phyloP scores from a whole-genome alignment of 1,284 basidiomycete genomes.

The Ustilago shanxiensis region DNA sequence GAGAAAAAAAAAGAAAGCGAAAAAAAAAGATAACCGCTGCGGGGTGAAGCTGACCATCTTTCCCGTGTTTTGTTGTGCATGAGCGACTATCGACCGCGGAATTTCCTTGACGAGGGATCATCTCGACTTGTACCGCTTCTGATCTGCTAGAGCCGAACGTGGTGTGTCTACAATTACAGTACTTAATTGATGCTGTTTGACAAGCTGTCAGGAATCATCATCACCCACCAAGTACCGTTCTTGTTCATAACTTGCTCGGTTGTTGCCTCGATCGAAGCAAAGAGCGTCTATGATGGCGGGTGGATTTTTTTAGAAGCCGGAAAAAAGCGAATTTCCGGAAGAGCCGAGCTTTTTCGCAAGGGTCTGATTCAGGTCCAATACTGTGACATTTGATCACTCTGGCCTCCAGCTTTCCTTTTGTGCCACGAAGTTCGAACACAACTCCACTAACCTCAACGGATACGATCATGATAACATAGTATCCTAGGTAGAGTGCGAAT shows the following conservation, averaged over 20 bases:
- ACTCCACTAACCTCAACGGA: too few species aligned
- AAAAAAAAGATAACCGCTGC: conserved; percentile 14
- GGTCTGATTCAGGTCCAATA: neutral
- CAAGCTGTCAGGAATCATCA: neutral
- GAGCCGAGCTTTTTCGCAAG: conserved; percentile 1
- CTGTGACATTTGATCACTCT: too few species aligned
- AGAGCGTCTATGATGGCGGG: too few species aligned
- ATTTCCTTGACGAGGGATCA: neutral
- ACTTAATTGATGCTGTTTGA: neutral
- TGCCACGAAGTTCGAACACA: too few species aligned
- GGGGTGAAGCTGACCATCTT: neutral
- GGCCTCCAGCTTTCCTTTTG: too few species aligned
- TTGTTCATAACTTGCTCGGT: too few species aligned
- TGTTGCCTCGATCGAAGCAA: neutral
- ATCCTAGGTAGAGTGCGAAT: too few species aligned
- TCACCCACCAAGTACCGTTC: neutral
- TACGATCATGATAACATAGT: too few species aligned
- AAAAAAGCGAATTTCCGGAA: conserved; percentile 9
- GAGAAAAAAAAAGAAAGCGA: neutral
- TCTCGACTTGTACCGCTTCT: neutral
- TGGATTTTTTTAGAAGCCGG: neutral
- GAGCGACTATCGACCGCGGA: neutral
- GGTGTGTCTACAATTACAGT: too few species aligned
- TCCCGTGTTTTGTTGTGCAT: conserved; percentile 9
- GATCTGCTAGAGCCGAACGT: too few species aligned